These are phyloP conservation scores for Mrakia gelida DNA, from an alignment of 768 basidiomycete species.

Conservation along the genomic window DNA sequence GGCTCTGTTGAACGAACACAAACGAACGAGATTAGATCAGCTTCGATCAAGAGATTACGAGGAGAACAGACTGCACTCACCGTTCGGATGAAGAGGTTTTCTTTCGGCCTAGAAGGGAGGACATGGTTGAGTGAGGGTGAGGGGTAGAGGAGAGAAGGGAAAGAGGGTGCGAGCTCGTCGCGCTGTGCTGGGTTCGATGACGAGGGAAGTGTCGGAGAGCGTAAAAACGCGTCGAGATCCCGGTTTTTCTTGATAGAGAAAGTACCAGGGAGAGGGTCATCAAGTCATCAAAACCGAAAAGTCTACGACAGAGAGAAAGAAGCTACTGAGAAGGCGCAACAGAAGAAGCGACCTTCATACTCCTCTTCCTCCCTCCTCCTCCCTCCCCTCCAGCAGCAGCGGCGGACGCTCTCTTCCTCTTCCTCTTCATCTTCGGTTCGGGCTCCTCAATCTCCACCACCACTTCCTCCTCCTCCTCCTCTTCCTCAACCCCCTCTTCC, in stretches of 20 bases:
- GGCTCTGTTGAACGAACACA: neutral
- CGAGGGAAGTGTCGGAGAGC: too few species aligned
- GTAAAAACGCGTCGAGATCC: neutral
- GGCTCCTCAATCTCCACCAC: neutral
- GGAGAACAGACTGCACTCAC: too few species aligned
- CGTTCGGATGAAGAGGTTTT: too few species aligned
- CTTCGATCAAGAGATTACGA: neutral
- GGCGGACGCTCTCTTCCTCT: neutral
- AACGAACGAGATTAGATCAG: neutral
- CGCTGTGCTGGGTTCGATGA: too few species aligned
- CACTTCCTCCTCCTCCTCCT: neutral
- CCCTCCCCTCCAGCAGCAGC: neutral
- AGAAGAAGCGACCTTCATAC: neutral
- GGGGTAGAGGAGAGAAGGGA: too few species aligned
- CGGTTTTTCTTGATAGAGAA: too few species aligned
- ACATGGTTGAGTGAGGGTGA: too few species aligned
- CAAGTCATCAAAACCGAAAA: constrained; percentile 8
- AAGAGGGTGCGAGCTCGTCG: too few species aligned
- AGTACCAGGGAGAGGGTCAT: neutral
- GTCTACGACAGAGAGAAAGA: neutral
- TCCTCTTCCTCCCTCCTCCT: neutral
- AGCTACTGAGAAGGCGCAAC: neutral
- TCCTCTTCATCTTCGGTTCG: neutral
- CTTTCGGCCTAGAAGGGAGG: too few species aligned
- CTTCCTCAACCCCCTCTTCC: neutral